Conservation (phyloP, 2,329 filamentous ascomycete genomes). For the Pseudonectria buxi region DNA sequence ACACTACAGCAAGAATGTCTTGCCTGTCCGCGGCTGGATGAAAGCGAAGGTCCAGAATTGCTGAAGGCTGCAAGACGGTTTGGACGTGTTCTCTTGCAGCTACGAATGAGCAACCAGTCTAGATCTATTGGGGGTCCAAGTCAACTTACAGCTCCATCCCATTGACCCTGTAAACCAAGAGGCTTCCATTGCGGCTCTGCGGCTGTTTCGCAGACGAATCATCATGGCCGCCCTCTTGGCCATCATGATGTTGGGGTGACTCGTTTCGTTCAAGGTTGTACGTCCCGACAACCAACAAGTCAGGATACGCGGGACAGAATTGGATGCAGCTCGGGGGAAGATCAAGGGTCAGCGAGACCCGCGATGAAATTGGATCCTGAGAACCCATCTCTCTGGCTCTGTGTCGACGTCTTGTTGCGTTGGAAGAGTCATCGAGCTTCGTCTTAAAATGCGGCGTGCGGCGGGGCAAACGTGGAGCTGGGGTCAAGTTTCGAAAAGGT, state of each 20-base stretch:
- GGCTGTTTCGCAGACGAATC: slow-evolving; percentile 27
- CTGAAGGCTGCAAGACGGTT: slow-evolving; percentile 58
- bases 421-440: too few relatives aligned
- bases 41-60: slow-evolving; percentile 82
- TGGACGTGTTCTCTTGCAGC: slow-evolving; percentile 45
- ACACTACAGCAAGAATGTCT: slow-evolving; percentile 64
- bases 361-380: slow-evolving; percentile 29
- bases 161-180: slow-evolving; percentile 58
- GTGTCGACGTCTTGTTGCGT: too few relatives aligned
- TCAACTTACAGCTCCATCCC: slow-evolving; percentile 49
- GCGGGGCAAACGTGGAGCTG: slow-evolving; percentile 15
- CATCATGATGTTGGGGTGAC: slow-evolving; percentile 10
- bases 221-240: slow-evolving; percentile 18
- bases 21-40: slow-evolving; percentile 39
- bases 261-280: slow-evolving; percentile 62
- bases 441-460: slow-evolving; percentile 7
- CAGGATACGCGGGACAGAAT: slow-evolving; percentile 56
- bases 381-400: slow-evolving; percentile 14
- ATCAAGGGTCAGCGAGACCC: slow-evolving; percentile 48
- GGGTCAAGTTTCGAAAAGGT: too few relatives aligned
- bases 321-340: slow-evolving; percentile 73
- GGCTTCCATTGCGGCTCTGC: slow-evolving; percentile 65
- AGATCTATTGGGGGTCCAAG: too few relatives aligned
- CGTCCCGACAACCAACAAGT: slow-evolving; percentile 74
- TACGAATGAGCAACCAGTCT: too few relatives aligned